phyloP scores from a whole-genome alignment of 331 rosid species.

The Malus hybrid region DNA sequence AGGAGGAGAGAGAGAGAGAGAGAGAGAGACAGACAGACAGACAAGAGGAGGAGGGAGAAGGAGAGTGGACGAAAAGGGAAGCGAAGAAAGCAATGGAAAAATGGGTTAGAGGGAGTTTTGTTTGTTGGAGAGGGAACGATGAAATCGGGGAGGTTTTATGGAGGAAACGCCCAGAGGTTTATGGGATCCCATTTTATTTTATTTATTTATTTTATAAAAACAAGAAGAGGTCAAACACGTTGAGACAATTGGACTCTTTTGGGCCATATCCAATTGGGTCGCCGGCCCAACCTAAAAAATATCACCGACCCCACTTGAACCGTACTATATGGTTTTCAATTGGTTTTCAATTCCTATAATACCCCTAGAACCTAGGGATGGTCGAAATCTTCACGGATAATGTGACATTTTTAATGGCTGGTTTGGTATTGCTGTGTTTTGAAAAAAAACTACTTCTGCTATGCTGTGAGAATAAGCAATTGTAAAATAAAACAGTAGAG shows the following conservation, averaged over 20 bases:
- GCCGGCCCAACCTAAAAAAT: constrained; percentile 9
- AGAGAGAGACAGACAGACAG: background rate
- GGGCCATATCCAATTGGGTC: background rate
- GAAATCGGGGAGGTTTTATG: constrained; percentile 25
- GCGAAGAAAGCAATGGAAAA: constrained; percentile 14
- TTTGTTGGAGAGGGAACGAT: constrained; percentile 12
- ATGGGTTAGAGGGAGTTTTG: background rate
- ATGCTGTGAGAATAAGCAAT: too few species aligned
- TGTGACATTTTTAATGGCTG: too few species aligned
- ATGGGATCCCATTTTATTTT: background rate
- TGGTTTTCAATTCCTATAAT: background rate
- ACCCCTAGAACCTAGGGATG: background rate
- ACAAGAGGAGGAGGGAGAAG: background rate
- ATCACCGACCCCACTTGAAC: background rate
- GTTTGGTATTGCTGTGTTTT: too few species aligned
- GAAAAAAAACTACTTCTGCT: too few species aligned
- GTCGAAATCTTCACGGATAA: too few species aligned
- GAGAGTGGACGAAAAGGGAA: background rate
- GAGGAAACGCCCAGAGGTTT: constrained; percentile 1
- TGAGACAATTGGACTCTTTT: background rate
- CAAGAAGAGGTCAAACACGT: constrained; percentile 19
- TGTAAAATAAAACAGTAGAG: too few species aligned
- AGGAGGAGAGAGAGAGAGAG: background rate
- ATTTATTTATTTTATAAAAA: background rate
- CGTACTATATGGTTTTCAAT: background rate